Base-by-base conservation (phyloP, 768 basidiomycete species). In the Leccinum broughii region DNA sequence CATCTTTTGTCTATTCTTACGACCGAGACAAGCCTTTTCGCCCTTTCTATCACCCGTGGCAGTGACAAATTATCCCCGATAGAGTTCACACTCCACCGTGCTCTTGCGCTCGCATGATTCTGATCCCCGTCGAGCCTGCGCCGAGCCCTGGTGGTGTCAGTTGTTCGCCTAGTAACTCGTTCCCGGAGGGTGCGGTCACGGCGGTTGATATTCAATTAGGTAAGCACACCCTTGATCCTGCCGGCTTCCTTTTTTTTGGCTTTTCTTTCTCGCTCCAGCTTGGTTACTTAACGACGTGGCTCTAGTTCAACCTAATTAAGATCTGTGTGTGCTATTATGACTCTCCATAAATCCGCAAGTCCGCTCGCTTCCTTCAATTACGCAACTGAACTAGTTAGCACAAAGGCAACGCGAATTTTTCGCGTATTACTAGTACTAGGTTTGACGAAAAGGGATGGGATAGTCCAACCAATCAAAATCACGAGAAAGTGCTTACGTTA, bases 171-270 rank as follows among this genome's bases (percentile, higher is more conserved):
- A 26, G 26, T 26, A 70, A 57, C 53, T 24, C 22, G 44, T 53
- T 55, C 41, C 41, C 41, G 41, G 10, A 44, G 58, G 58, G 28
- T 32, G 20, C 41, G 41, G 41, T 49, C 28, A 56, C 35, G 39
- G 41, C 35, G 39, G 41, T 51, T 32, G 58, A 58, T 62, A 63
- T 64, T 51, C 48, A 55, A 70, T 72, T 70, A 70, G 15, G 54
- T 68, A 70, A 70, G 49, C 62, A 54, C 15, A 20, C 58, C 57
- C 53, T 53, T 26, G 11, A 26, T 14, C 26, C 49, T 57, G 57
- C 15, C 54, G 53, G 44, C 62, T 56, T 64, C 73, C 72, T 70
- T 65, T 73, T 61, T 32, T 75, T 71, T 66, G 57, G 3, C n/a
- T 44, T 44, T n/a, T 11, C n/a, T 64, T 59, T 62, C 58, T 54